Percentiles rank a stretch among this genome's conserved stretches.
Conservation (phyloP, 805 yeast species). For the Lipomyces mesembrius region DNA sequence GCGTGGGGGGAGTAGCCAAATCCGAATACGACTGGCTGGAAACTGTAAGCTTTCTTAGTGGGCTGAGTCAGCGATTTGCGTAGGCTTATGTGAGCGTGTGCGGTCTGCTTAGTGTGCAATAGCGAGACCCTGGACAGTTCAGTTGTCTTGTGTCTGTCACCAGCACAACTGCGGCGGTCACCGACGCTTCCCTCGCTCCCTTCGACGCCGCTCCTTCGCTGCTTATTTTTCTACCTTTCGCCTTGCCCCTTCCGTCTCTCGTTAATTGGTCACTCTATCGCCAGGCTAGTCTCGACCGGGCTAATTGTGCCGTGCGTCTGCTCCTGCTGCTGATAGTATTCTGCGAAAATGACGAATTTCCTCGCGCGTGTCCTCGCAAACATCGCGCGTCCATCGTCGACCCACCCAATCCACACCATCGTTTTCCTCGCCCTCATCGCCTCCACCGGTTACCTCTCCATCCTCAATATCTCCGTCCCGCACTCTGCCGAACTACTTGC, state of each 20-base stretch:
- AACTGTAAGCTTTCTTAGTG: too few species aligned
- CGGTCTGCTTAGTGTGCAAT: background rate
- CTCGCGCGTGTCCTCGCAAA: conserved; percentile 28
- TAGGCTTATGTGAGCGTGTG: background rate
- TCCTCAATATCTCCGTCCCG: conserved; percentile 50
- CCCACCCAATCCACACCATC: conserved; percentile 81
- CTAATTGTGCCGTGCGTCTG: conserved; percentile 1
- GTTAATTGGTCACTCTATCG: background rate
- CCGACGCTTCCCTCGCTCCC: background rate
- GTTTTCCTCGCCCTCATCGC: conserved; percentile 73
- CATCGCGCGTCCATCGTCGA: conserved; percentile 33
- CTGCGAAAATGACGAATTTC: conserved; percentile 20
- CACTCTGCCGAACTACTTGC: conserved; percentile 26
- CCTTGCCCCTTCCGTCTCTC: conserved; percentile 1
- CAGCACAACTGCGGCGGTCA: conserved; percentile 5
- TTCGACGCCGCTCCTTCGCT: conserved; percentile 5
- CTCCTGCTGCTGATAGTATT: conserved; percentile 1
- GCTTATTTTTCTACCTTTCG: conserved; percentile 7
- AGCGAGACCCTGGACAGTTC: background rate
- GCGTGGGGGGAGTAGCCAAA: background rate
- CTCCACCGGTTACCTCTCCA: conserved; percentile 76
- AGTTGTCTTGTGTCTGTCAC: background rate
- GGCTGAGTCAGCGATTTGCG: background rate
- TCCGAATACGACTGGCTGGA: background rate
- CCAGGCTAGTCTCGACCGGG: conserved; percentile 4